Percentiles rank a stretch among this genome's conserved stretches.
Conservation (phyloP, 108 stramenopile genomes). For the Cyclotella choctawhatcheeana region DNA sequence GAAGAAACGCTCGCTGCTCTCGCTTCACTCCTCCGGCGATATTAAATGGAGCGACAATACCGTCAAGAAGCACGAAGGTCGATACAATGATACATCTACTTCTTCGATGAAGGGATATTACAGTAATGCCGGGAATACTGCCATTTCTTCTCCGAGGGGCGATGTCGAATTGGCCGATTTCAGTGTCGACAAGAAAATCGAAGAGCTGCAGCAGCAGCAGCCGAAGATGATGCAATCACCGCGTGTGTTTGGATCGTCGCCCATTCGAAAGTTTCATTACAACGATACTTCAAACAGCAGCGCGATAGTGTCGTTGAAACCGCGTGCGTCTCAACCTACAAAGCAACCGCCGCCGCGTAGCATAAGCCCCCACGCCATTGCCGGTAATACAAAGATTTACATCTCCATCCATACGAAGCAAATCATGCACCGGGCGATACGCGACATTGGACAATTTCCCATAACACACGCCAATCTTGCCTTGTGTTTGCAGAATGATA, state of each 20-base stretch:
- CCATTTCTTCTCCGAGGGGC: constrained; percentile 2
- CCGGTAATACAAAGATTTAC: constrained; percentile 17
- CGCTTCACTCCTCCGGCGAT: background rate
- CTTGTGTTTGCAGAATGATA: constrained; percentile 7
- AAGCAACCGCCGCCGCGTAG: background rate
- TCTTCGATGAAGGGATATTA: no score
- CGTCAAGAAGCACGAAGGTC: background rate
- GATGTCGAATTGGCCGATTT: constrained; percentile 8
- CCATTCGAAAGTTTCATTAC: background rate
- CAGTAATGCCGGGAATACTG: background rate
- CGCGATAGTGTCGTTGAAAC: background rate
- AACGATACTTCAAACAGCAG: background rate
- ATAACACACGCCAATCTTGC: constrained; percentile 25
- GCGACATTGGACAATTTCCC: constrained; percentile 25
- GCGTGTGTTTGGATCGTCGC: background rate
- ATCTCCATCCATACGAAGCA: constrained; percentile 10
- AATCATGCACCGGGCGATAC: constrained; percentile 23
- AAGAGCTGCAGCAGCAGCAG: background rate
- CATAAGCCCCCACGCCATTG: background rate
- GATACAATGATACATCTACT: background rate
- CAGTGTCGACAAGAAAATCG: background rate
- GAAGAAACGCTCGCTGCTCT: background rate
- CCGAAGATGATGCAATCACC: background rate
- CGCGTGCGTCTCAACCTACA: background rate
- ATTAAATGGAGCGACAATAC: constrained; percentile 12